Conservation (phyloP, 306 rosid species). For the Casuarina glauca region DNA sequence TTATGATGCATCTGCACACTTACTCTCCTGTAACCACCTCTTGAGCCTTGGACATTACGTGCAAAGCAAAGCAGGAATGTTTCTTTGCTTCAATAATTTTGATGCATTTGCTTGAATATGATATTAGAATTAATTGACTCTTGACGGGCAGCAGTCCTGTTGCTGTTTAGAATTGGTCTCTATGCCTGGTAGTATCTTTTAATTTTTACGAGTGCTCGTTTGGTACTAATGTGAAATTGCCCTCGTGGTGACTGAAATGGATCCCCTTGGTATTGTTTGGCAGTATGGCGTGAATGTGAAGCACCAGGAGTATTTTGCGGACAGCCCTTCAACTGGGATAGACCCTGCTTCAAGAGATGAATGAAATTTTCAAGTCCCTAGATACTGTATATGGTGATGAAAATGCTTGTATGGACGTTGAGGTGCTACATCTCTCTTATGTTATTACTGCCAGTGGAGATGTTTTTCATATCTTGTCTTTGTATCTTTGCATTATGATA, state of each 20-base stretch:
- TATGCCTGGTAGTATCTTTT: background rate
- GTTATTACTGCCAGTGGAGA: too few species aligned
- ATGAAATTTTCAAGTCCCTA: slow-evolving; percentile 23
- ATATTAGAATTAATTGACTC: background rate
- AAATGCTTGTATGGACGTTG: too few species aligned
- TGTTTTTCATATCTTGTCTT: too few species aligned
- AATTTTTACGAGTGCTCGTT: background rate
- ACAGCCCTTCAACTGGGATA: slow-evolving; percentile 79
- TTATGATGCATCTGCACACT: too few species aligned
- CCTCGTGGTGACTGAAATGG: background rate
- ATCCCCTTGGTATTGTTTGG: slow-evolving; percentile 1
- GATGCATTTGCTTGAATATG: background rate
- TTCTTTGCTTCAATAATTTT: background rate
- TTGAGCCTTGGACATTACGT: too few species aligned
- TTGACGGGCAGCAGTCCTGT: background rate
- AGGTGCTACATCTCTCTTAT: too few species aligned
- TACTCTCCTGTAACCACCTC: too few species aligned
- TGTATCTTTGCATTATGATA: too few species aligned
- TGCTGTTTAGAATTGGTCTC: background rate
- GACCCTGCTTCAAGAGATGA: slow-evolving; percentile 95
- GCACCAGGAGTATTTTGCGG: slow-evolving; percentile 98
- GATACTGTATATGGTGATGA: too few species aligned
- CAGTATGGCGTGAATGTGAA: slow-evolving; percentile 73
- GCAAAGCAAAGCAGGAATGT: too few species aligned
- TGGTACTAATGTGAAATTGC: background rate